Conservation (phyloP, 306 rosid species). For the Astragalus membranaceus region DNA sequence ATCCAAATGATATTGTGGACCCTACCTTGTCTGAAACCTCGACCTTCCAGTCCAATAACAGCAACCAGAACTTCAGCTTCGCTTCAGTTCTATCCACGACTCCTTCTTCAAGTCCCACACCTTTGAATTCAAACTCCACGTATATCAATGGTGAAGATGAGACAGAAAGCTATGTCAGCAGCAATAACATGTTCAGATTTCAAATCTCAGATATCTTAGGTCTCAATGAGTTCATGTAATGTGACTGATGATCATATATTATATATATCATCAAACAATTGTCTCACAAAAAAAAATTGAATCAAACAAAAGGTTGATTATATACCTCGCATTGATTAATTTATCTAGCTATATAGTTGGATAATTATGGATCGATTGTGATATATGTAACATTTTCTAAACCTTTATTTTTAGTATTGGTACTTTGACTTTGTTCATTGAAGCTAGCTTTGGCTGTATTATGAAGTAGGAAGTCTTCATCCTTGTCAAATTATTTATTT, state of each 20-base stretch:
- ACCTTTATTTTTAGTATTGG: conserved; percentile 16
- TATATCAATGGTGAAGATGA: conserved; percentile 57
- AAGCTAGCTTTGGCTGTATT: neutral
- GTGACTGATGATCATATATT: too few relatives aligned
- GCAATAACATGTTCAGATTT: conserved; percentile 43
- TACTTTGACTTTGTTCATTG: conserved; percentile 14
- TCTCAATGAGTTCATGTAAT: conserved; percentile 44
- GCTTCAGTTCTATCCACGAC: conserved; percentile 53
- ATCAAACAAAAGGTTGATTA: neutral
- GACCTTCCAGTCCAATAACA: conserved; percentile 30
- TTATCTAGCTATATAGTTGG: neutral
- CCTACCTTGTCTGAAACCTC: conserved; percentile 31
- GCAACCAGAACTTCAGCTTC: conserved; percentile 40
- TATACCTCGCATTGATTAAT: neutral
- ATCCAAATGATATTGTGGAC: conserved; percentile 1
- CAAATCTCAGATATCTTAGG: conserved; percentile 40
- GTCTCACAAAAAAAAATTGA: neutral
- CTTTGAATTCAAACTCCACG: conserved; percentile 59
- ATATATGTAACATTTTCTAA: conserved; percentile 30
- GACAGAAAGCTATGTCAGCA: conserved; percentile 71
- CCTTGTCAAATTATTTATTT: conserved; percentile 15
- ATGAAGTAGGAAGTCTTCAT: conserved; percentile 16
- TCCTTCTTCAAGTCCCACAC: conserved; percentile 61
- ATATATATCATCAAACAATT: too few relatives aligned
- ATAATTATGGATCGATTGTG: conserved; percentile 19